These are phyloP conservation scores for Talaromyces nanjingensis DNA, from an alignment of 495 filamentous ascomycete species.

Conservation along the genomic window DNA sequence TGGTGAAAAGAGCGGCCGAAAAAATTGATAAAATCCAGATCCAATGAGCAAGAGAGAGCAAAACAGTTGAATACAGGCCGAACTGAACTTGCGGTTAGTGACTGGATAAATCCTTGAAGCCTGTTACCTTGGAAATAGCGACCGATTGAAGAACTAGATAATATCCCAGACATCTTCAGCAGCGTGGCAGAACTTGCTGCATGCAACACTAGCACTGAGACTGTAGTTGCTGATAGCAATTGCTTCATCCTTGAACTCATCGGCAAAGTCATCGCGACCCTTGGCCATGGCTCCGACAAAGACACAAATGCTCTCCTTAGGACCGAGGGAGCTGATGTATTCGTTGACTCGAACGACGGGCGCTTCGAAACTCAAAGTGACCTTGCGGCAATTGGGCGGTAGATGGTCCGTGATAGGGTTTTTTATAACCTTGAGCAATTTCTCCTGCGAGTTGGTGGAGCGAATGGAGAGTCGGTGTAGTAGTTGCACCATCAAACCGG, in stretches of 20 bases:
- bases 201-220: slow-evolving; percentile 92
- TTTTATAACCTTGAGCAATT: slow-evolving; percentile 93
- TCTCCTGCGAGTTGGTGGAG: slow-evolving; percentile 92
- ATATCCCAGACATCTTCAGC: slow-evolving; percentile 96
- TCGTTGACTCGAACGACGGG: slow-evolving; percentile 80
- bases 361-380: slow-evolving; percentile 89
- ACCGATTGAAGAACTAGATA: slow-evolving; percentile 43
- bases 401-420: slow-evolving; percentile 97
- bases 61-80: not conserved
- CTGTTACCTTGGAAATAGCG: not conserved
- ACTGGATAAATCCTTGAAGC: not conserved
- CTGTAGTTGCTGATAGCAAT: slow-evolving; percentile 98
- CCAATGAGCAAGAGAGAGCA: not conserved
- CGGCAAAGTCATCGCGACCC: slow-evolving; percentile 90
- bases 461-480: slow-evolving; percentile 93
- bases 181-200: slow-evolving; percentile 98
- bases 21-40: not conserved
- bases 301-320: slow-evolving; percentile 90
- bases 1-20: not conserved
- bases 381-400: slow-evolving; percentile 93
- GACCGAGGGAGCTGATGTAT: slow-evolving; percentile 69
- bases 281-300: slow-evolving; percentile 99
- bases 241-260: slow-evolving; percentile 88
- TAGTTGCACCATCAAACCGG: slow-evolving; percentile 97
- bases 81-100: slow-evolving; percentile 1